Evolutionary conservation across 1,139 yeast species (phyloP).

Genomic region (Blastobotrys buckinghamii): DNA sequence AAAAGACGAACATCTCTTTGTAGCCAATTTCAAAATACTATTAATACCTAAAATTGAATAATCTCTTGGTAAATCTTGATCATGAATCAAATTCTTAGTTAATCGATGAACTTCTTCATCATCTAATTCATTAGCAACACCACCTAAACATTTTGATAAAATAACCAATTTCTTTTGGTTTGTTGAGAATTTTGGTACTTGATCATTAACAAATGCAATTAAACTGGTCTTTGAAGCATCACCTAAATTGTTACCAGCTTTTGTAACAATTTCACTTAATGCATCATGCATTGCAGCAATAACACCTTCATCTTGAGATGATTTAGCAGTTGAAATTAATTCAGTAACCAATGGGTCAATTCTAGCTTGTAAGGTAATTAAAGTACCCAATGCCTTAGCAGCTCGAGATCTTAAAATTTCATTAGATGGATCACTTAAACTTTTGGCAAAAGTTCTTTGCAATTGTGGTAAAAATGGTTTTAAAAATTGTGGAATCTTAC

Average conservation of each 20-base stretch:
- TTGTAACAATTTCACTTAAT: conserved; percentile 71
- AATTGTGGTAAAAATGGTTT: conserved; percentile 96
- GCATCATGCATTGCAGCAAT: conserved; percentile 84
- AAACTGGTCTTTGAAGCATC: conserved; percentile 66
- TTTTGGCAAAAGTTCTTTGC: conserved; percentile 93
- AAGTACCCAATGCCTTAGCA: conserved; percentile 83
- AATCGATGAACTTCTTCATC: conserved; percentile 51
- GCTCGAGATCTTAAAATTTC: conserved; percentile 76
- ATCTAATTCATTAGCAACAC: conserved; percentile 63
- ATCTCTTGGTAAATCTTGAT: conserved; percentile 29
- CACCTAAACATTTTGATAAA: conserved; percentile 73
- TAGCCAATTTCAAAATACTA: conserved; percentile 71
- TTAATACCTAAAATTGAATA: conserved; percentile 71
- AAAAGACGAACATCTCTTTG: conserved; percentile 43
- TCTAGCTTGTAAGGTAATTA: conserved; percentile 85
- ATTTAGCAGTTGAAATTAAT: conserved; percentile 67
- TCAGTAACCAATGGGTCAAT: conserved; percentile 90
- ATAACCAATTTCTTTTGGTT: conserved; percentile 38
- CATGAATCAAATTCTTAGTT: conserved; percentile 33
- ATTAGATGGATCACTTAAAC: conserved; percentile 68
- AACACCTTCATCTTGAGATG: conserved; percentile 56
- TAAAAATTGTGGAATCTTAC: conserved; percentile 82
- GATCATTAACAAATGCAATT: conserved; percentile 66
- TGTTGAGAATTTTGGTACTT: conserved; percentile 14
- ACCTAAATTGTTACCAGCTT: conserved; percentile 73